A percentile compares a stretch with the other conserved stretches of the same genome.
These are phyloP conservation scores for Metschnikowia cerradonensis DNA, from an alignment of 805 yeast genomes.

Conservation along the genomic window DNA sequence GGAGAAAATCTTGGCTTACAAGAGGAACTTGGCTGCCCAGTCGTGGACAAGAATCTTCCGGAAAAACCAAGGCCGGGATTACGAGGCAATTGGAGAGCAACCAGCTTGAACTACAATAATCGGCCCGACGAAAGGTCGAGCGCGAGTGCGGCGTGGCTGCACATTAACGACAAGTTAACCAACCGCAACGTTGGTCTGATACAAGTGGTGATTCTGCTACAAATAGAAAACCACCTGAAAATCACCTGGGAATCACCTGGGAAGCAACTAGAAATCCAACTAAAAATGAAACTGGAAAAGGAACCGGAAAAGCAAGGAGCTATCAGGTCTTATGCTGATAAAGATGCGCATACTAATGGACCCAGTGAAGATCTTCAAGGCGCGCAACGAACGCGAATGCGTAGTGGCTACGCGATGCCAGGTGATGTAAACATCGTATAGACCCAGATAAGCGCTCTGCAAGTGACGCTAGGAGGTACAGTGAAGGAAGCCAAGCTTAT, in stretches of 20 bases:
- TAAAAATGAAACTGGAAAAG: too few species aligned
- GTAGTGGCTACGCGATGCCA: background rate
- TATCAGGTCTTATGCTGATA: too few species aligned
- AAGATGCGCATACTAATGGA: too few species aligned
- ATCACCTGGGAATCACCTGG: too few species aligned
- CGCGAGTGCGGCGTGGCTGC: too few species aligned
- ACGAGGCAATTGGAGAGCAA: conserved; percentile 6
- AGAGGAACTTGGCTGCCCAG: conserved; percentile 1
- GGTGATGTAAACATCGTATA: background rate
- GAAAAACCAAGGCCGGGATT: background rate
- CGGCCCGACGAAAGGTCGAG: background rate
- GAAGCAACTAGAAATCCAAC: too few species aligned
- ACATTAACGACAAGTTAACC: too few species aligned
- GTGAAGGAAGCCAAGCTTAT: background rate
- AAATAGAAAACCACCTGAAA: too few species aligned
- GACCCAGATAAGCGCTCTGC: background rate
- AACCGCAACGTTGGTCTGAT: too few species aligned
- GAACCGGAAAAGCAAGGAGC: too few species aligned
- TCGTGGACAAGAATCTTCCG: conserved; percentile 11
- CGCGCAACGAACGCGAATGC: background rate
- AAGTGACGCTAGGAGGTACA: background rate
- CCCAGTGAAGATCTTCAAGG: background rate
- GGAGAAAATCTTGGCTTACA: conserved; percentile 14
- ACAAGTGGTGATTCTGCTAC: too few species aligned
- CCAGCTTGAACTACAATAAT: background rate